Conservation (phyloP, 257 asterid genomes). For the Ligustrum vulgare region DNA sequence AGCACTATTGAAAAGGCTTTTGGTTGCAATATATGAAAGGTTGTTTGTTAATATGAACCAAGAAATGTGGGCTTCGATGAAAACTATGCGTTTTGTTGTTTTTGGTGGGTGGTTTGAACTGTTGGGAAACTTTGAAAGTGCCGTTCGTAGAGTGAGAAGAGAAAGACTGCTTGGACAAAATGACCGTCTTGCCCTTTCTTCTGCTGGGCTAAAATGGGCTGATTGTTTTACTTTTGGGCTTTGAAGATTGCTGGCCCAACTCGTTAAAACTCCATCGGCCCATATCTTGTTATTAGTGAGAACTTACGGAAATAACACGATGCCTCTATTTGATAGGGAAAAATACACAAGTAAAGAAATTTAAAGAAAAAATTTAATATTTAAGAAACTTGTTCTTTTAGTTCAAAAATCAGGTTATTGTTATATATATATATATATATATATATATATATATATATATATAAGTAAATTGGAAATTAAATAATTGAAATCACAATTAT, state of each 20-base stretch:
- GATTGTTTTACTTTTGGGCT: neutral
- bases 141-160: conserved; percentile 35
- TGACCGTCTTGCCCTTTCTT: conserved; percentile 26
- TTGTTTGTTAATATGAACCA: conserved; percentile 19
- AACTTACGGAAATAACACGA: neutral
- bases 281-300: neutral
- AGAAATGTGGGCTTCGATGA: conserved; percentile 53
- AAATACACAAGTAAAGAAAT: no score
- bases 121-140: conserved; percentile 65
- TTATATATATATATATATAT: no score
- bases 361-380: no score
- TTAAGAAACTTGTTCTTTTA: no score
- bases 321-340: no score
- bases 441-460: no score
- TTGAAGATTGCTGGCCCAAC: neutral
- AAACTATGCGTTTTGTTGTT: conserved; percentile 44
- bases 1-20: neutral
- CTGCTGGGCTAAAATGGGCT: neutral
- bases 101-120: conserved; percentile 28
- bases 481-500: no score
- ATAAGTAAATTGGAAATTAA: no score
- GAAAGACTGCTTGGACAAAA: neutral
- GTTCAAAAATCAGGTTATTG: no score
- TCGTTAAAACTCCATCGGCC: neutral
- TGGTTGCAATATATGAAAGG: conserved; percentile 1